phyloP scores from a whole-genome alignment of 2,329 filamentous ascomycete genomes.

The Exophiala lecanii-corni region DNA sequence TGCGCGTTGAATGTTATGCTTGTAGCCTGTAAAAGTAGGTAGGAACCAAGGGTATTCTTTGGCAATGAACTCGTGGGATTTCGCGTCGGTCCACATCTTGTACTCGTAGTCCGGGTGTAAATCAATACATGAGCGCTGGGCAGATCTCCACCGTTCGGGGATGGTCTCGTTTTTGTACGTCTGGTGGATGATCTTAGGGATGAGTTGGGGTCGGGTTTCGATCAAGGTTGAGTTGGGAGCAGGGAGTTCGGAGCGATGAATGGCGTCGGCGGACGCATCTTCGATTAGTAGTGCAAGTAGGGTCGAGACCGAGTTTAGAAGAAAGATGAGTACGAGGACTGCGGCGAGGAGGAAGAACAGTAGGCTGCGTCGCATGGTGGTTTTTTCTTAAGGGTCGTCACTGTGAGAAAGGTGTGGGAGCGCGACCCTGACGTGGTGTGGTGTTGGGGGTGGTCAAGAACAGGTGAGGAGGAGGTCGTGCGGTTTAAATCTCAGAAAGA shows the following conservation, averaged over 20 bases:
- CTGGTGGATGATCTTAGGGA: slow-evolving; percentile 74
- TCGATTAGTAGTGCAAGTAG: slow-evolving; percentile 66
- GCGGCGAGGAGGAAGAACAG: slow-evolving; percentile 63
- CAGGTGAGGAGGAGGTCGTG: too few species aligned
- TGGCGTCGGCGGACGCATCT: slow-evolving; percentile 63
- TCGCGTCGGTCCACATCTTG: slow-evolving; percentile 72
- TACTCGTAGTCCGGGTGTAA: slow-evolving; percentile 69
- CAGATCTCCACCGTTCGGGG: slow-evolving; percentile 60
- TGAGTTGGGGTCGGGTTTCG: slow-evolving; percentile 55
- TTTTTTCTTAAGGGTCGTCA: too few species aligned
- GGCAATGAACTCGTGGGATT: slow-evolving; percentile 65
- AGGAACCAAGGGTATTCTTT: slow-evolving; percentile 74
- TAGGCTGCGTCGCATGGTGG: slow-evolving; percentile 56
- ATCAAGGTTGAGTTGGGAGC: slow-evolving; percentile 58
- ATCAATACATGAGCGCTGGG: slow-evolving; percentile 63
- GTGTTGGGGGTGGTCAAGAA: too few species aligned
- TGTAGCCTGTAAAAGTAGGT: slow-evolving; percentile 68
- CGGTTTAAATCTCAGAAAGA: too few species aligned
- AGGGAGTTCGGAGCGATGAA: slow-evolving; percentile 61
- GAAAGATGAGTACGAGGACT: slow-evolving; percentile 57
- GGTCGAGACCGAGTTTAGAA: slow-evolving; percentile 65
- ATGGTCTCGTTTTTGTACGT: slow-evolving; percentile 69
- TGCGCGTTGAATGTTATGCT: slow-evolving; percentile 70
- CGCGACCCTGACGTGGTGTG: too few species aligned
- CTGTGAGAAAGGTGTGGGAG: too few species aligned